Percentiles rank a stretch among this genome's conserved stretches.
These are phyloP conservation scores for Apophysomyces variabilis DNA, from an alignment of 371 early-diverging fungal genomes.

Conservation along the genomic window DNA sequence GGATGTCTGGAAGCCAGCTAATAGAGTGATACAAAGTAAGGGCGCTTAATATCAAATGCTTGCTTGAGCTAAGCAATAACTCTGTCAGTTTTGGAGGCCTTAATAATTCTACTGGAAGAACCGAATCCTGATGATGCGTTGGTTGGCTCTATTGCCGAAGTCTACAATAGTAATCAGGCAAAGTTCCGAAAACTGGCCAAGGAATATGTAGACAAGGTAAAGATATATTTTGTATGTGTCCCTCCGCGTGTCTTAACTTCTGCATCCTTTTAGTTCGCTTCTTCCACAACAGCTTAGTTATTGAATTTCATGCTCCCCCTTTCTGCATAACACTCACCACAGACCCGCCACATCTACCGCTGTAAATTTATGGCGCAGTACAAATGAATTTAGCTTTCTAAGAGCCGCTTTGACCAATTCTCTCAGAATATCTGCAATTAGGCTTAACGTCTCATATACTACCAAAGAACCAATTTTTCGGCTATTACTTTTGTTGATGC, in stretches of 20 bases:
- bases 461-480: too few species aligned
- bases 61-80: neutral
- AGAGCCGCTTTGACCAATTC: too few species aligned
- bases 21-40: conserved; percentile 67
- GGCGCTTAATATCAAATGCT: neutral
- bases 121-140: conserved; percentile 96
- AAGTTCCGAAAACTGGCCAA: conserved; percentile 81
- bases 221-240: neutral
- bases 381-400: too few species aligned
- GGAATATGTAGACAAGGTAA: conserved; percentile 81
- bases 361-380: too few species aligned
- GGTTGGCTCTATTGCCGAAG: conserved; percentile 80
- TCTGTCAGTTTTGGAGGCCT: conserved; percentile 67
- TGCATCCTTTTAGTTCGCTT: neutral
- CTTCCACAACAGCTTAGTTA: neutral
- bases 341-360: neutral
- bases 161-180: conserved; percentile 73
- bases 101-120: conserved; percentile 72
- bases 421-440: too few species aligned
- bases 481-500: too few species aligned
- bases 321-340: neutral
- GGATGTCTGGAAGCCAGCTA: conserved; percentile 94
- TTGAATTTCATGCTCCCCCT: neutral
- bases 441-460: too few species aligned
- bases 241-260: neutral